A percentile compares a stretch with the other conserved stretches of the same genome.
These are phyloP conservation scores for Pilaira anomala DNA, from an alignment of 192 early-diverging fungal species.

Conservation along the genomic window DNA sequence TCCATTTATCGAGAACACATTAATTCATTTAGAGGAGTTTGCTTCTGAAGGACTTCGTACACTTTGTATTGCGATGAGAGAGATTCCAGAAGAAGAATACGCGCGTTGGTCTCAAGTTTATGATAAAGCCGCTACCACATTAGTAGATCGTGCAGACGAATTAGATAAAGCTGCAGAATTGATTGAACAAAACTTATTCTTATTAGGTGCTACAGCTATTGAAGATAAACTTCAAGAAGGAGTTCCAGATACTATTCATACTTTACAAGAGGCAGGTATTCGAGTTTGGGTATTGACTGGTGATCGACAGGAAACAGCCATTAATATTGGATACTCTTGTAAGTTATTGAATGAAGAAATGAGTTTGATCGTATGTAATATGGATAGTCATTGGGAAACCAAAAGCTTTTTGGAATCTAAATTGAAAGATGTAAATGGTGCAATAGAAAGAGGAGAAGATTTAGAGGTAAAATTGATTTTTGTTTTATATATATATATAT, in stretches of 20 bases:
- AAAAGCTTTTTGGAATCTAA: slow-evolving; percentile 90
- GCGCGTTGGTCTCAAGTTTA: slow-evolving; percentile 76
- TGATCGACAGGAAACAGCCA: slow-evolving; percentile 97
- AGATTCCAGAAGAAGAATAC: slow-evolving; percentile 88
- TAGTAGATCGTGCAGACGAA: slow-evolving; percentile 83
- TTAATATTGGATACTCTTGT: slow-evolving; percentile 98
- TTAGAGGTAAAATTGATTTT: slow-evolving; percentile 14
- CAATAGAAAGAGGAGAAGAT: slow-evolving; percentile 14
- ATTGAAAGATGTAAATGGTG: slow-evolving; percentile 71
- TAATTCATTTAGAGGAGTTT: slow-evolving; percentile 87
- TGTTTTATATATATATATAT: neutral
- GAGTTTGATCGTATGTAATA: slow-evolving; percentile 91
- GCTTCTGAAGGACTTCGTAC: slow-evolving; percentile 95
- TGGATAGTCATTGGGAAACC: slow-evolving; percentile 86
- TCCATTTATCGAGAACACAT: slow-evolving; percentile 65
- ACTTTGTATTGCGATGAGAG: slow-evolving; percentile 92
- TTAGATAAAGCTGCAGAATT: slow-evolving; percentile 91
- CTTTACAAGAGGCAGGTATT: slow-evolving; percentile 91
- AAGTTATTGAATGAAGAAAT: slow-evolving; percentile 96
- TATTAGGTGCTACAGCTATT: slow-evolving; percentile 96
- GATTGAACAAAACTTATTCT: slow-evolving; percentile 89
- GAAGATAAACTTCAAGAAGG: slow-evolving; percentile 98
- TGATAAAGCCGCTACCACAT: slow-evolving; percentile 84
- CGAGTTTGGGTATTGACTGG: slow-evolving; percentile 98
- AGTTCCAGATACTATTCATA: slow-evolving; percentile 97